A percentile compares a stretch with the other conserved stretches of the same genome.
phyloP scores from a whole-genome alignment of 1,284 basidiomycete species.

The Anthracocystis walkeri region DNA sequence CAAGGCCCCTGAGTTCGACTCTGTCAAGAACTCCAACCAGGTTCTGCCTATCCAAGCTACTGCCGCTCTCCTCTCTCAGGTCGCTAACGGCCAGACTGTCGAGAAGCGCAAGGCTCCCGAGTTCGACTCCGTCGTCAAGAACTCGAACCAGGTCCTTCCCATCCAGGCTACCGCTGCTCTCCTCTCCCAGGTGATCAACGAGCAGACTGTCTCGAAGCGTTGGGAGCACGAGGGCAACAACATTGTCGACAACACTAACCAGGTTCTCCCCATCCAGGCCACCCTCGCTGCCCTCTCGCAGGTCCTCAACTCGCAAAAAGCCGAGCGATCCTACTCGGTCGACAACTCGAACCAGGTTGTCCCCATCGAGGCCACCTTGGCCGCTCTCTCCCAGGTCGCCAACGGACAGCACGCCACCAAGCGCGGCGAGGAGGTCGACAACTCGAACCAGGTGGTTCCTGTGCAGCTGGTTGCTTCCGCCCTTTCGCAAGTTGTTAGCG shows the following conservation, averaged over 20 bases:
- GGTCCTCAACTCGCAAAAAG: constrained; percentile 44
- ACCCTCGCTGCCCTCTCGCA: constrained; percentile 42
- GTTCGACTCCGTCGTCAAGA: constrained; percentile 20
- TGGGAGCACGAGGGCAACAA: constrained; percentile 14
- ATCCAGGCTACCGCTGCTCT: constrained; percentile 33
- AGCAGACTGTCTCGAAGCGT: constrained; percentile 25
- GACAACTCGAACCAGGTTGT: constrained; percentile 41
- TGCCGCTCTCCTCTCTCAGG: constrained; percentile 13
- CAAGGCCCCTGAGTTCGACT: constrained; percentile 2
- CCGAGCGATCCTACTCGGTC: constrained; percentile 11
- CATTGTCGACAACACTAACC: constrained; percentile 19
- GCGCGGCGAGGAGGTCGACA: constrained; percentile 20
- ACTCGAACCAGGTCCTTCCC: constrained; percentile 28
- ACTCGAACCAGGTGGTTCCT: constrained; percentile 43
- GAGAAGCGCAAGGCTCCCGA: constrained; percentile 15
- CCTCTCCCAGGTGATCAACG: constrained; percentile 34
- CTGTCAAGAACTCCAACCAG: constrained; percentile 14
- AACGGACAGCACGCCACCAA: constrained; percentile 30
- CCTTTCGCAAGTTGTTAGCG: constrained; percentile 39
- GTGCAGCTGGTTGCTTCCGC: constrained; percentile 40
- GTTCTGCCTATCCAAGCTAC: constrained; percentile 27
- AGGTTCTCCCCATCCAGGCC: constrained; percentile 19
- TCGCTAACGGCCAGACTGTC: constrained; percentile 10
- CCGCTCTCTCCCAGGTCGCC: constrained; percentile 38
- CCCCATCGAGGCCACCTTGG: constrained; percentile 47